These are phyloP conservation scores for Zizania latifolia DNA, from an alignment of 176 grass and related monocot genomes.

Conservation along the genomic window DNA sequence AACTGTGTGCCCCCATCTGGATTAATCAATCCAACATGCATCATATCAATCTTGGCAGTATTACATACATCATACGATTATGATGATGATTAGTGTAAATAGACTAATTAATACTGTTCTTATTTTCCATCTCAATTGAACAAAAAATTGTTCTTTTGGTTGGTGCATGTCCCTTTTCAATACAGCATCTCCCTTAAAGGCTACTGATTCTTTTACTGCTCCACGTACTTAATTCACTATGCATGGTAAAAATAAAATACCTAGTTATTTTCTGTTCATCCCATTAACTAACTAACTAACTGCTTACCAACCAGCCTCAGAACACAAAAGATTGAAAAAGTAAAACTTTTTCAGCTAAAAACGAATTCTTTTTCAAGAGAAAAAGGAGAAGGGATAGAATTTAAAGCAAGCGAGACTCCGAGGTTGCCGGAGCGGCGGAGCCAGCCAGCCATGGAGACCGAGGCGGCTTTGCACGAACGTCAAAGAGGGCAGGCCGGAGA, in stretches of 20 bases:
- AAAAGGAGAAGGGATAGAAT: background rate
- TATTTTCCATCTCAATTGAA: no score
- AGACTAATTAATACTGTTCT: background rate
- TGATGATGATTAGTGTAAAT: background rate
- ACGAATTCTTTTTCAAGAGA: no score
- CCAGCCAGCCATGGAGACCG: no score
- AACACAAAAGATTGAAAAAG: background rate
- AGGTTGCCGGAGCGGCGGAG: background rate
- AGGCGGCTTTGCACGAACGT: background rate
- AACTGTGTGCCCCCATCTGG: background rate
- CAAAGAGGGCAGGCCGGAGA: background rate
- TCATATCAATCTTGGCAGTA: constrained; percentile 22
- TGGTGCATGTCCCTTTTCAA: constrained; percentile 15
- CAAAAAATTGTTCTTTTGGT: background rate
- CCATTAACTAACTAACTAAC: background rate
- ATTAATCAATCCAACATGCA: background rate
- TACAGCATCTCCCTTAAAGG: background rate
- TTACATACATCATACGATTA: background rate
- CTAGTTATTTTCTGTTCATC: background rate
- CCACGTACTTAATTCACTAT: background rate
- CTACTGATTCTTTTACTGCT: background rate
- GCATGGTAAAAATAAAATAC: background rate
- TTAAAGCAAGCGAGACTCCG: background rate
- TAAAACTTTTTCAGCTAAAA: no score
- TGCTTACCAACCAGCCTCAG: background rate